Conservation (phyloP, 2,329 filamentous ascomycete species). For the Chaetomiaceae sp. region DNA sequence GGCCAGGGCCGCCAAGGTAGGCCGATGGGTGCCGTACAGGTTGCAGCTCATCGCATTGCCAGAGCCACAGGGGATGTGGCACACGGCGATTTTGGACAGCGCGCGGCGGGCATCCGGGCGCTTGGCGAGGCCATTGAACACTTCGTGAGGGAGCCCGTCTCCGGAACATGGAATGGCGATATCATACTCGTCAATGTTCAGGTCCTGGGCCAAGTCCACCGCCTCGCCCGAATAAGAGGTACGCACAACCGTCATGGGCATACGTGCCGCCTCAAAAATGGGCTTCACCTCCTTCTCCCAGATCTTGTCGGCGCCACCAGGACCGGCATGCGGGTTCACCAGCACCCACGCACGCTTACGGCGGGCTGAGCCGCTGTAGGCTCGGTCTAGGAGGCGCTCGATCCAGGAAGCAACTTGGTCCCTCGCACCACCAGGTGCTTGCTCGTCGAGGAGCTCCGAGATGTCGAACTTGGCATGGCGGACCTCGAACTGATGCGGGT, state of each 20-base stretch:
- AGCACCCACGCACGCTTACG: constrained; percentile 80
- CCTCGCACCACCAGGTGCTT: constrained; percentile 1
- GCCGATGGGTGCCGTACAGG: constrained; percentile 72
- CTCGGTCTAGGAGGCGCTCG: constrained; percentile 57
- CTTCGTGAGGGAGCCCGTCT: constrained; percentile 85
- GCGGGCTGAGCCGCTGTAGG: constrained; percentile 61
- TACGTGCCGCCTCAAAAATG: constrained; percentile 75
- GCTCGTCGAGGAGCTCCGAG: constrained; percentile 6
- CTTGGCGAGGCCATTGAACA: constrained; percentile 86
- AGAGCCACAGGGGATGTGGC: constrained; percentile 85
- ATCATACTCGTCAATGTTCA: constrained; percentile 79
- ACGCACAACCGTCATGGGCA: constrained; percentile 66
- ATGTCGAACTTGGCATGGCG: constrained; percentile 22
- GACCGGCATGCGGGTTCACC: constrained; percentile 86
- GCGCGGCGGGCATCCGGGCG: constrained; percentile 70
- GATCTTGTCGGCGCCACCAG: constrained; percentile 66
- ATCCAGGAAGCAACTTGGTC: constrained; percentile 47
- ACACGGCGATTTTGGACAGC: constrained; percentile 71
- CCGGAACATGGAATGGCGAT: constrained; percentile 85
- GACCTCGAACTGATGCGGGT: constrained; percentile 14
- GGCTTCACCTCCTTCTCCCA: constrained; percentile 75
- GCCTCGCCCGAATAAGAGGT: constrained; percentile 75
- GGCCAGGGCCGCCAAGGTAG: constrained; percentile 71
- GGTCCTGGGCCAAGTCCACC: constrained; percentile 64
- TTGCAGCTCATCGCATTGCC: constrained; percentile 94